Percentiles rank a stretch among this genome's conserved stretches.
phyloP scores from a whole-genome alignment of 441 rosid genomes.

The Capsella rubella region DNA sequence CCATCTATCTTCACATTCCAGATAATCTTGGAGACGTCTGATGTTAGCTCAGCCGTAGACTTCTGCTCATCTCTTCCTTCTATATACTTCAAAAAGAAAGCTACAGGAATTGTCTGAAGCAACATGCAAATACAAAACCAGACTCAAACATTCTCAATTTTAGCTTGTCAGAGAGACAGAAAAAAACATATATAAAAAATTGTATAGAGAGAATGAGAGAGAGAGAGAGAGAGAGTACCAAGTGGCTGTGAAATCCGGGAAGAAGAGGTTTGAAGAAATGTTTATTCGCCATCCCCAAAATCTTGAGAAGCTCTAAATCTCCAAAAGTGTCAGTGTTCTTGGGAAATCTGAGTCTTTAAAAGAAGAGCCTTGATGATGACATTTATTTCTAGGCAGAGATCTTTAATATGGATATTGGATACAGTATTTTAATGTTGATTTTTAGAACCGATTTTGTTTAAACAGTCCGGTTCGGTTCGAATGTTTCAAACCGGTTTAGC shows the following conservation, averaged over 20 bases:
- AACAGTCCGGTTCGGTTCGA: no score
- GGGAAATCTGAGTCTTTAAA: no score
- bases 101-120: constrained; percentile 34
- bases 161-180: constrained; percentile 4
- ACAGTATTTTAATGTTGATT: no score
- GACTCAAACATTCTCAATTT: not conserved
- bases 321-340: not conserved
- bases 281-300: constrained; percentile 14
- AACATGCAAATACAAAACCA: constrained; percentile 33
- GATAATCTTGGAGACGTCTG: constrained; percentile 25
- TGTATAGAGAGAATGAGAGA: not conserved
- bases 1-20: constrained; percentile 41
- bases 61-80: constrained; percentile 12
- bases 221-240: constrained; percentile 29
- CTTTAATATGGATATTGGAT: not conserved
- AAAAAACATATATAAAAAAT: not conserved
- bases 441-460: no score
- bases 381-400: not conserved
- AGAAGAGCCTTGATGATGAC: not conserved
- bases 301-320: not conserved
- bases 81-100: constrained; percentile 27
- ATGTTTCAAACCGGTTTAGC: no score
- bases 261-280: constrained; percentile 47
- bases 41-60: constrained; percentile 18
- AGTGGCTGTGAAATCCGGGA: constrained; percentile 31